Evolutionary conservation across 2,329 filamentous ascomycete genomes (phyloP), one percentile per base, ranked within the genome.

Genomic region (Aspergillus terreus): DNA sequence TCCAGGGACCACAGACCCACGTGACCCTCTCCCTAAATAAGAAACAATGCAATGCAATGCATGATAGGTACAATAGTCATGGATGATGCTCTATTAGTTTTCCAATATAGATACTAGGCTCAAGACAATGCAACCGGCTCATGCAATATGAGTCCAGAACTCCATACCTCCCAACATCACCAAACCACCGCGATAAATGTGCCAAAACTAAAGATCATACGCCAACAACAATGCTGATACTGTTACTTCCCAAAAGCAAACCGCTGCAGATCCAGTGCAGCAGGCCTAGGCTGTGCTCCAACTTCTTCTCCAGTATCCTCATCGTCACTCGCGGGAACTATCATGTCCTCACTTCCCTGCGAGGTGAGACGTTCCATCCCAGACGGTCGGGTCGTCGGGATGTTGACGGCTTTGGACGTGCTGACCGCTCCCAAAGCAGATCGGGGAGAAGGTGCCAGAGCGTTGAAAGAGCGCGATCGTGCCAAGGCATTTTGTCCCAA

Each of bases 301-400:
- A 46, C 50, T 21, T 53, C 57, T 2, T 53, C 54, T 6, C 50
- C 53, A 15, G 63, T 64, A 9, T 64, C 64, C n/a, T 70, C 68
- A 4, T 75, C 76, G 40, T 81, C 78, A 46, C 76, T 80, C 51
- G 77, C 71, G 17, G 76, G 77, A 36, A 80, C 62, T 17, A 82
- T 74, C 35, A 75, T 59, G 57, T 82, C 79, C 58, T 82, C 79
- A 53, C 79, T 81, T 2, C 79, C 79, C 42, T 67, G 65, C 41
- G 27, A 2, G 7, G 4, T 36, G 25, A 43, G 11, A 3, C 30
- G n/a, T 27, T 21, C 17, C 14, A 15, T 36, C 14, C 12, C 3
- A 15, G 11, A 14, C 25, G 46, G 44, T 9, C 25, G 9, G n/a
- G 11, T 14, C 7, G 23, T 7, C n/a, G 7, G n/a, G 17, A n/a